Conservation (phyloP, 2,329 filamentous ascomycete species). For the Zymoseptoria tritici region DNA sequence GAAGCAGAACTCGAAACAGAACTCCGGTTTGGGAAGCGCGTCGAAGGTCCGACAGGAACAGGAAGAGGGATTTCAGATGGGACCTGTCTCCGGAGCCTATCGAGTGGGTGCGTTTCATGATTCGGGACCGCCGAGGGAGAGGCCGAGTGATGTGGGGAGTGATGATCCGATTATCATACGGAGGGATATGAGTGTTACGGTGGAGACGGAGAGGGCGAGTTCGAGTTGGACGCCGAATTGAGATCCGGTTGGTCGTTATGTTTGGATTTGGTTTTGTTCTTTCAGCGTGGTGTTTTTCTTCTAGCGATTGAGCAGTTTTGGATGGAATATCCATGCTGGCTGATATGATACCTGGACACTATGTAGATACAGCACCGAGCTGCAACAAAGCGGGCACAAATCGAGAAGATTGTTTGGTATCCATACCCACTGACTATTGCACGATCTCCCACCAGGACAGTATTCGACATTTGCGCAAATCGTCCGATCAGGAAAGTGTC, state of each 20-base stretch:
- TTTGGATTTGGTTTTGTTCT: neutral
- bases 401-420: too few relatives aligned
- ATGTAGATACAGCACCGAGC: too few relatives aligned
- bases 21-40: neutral
- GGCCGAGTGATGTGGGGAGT: slow-evolving; percentile 12
- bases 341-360: too few relatives aligned
- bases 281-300: neutral
- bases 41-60: slow-evolving; percentile 3
- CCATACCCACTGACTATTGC: too few relatives aligned
- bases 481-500: too few relatives aligned
- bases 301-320: neutral
- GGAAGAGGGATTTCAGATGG: slow-evolving; percentile 8
- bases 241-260: neutral
- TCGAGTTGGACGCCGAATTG: neutral
- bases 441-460: too few relatives aligned
- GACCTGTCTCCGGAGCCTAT: slow-evolving; percentile 12
- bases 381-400: too few relatives aligned
- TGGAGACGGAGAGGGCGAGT: slow-evolving; percentile 14
- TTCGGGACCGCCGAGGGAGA: slow-evolving; percentile 4
- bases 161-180: slow-evolving; percentile 20
- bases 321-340: neutral
- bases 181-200: slow-evolving; percentile 15
- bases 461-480: too few relatives aligned
- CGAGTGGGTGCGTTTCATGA: slow-evolving; percentile 15
- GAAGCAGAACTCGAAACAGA: neutral